Percentiles rank a stretch among this genome's conserved stretches.
phyloP scores from a whole-genome alignment of 106 monocot genomes.

The Acanthochlamys bracteata region DNA sequence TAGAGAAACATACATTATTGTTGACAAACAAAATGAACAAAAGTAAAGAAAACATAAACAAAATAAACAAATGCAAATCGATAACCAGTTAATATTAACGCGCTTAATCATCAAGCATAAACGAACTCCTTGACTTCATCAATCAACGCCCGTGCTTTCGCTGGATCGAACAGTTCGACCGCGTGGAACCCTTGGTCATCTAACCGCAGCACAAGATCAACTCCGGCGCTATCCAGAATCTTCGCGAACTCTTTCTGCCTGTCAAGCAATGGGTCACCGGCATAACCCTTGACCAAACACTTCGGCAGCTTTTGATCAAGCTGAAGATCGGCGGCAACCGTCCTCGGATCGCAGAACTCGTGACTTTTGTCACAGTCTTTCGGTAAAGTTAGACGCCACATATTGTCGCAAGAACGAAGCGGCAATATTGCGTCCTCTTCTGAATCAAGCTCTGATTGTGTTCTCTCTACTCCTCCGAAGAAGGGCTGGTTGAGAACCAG shows the following conservation, averaged over 20 bases:
- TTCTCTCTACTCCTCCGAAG: slow-evolving; percentile 41
- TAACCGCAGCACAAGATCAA: slow-evolving; percentile 14
- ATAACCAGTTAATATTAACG: too few relatives aligned
- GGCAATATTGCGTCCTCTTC: slow-evolving; percentile 34
- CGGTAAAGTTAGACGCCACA: slow-evolving; percentile 49
- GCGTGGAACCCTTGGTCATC: slow-evolving; percentile 35
- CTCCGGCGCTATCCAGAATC: slow-evolving; percentile 21
- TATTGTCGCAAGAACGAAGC: slow-evolving; percentile 25
- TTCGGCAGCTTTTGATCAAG: slow-evolving; percentile 9
- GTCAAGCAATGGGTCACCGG: slow-evolving; percentile 48
- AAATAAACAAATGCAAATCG: too few relatives aligned
- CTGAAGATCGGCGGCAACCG: neutral
- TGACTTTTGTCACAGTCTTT: slow-evolving; percentile 36
- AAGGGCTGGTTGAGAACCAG: slow-evolving; percentile 41
- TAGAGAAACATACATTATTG: too few relatives aligned
- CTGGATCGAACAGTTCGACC: slow-evolving; percentile 29
- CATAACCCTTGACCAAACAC: slow-evolving; percentile 31
- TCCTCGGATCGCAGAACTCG: slow-evolving; percentile 33
- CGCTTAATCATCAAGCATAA: slow-evolving; percentile 2
- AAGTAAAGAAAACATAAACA: too few relatives aligned
- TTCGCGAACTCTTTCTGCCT: slow-evolving; percentile 32
- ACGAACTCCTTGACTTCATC: slow-evolving; percentile 26
- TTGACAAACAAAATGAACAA: too few relatives aligned
- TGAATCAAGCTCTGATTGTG: slow-evolving; percentile 23
- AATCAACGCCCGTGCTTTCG: slow-evolving; percentile 17